Evolutionary conservation across 192 early-diverging fungal species (phyloP).

Genomic region (Chytriomyces hyalinus): DNA sequence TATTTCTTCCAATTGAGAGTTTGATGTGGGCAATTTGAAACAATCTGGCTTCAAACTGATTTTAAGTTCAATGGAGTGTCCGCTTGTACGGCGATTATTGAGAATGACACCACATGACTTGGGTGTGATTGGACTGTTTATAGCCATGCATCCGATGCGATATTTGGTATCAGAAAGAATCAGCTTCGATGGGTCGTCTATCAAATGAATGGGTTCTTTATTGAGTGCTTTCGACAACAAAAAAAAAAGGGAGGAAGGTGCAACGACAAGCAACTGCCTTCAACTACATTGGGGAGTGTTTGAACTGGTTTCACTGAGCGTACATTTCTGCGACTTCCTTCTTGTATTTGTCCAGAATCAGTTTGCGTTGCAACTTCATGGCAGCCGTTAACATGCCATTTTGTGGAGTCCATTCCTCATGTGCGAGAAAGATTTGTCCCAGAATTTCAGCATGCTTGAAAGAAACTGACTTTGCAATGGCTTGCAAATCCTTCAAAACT

Average conservation of each 20-base stretch:
- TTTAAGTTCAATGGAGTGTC: not conserved
- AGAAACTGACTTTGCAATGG: constrained; percentile 60
- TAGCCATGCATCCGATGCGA: too few species aligned
- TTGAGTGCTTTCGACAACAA: too few species aligned
- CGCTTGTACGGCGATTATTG: not conserved
- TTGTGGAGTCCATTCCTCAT: constrained; percentile 88
- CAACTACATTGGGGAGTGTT: too few species aligned
- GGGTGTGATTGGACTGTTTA: too few species aligned
- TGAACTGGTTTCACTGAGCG: constrained; percentile 8
- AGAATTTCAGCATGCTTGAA: constrained; percentile 77
- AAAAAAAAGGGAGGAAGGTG: too few species aligned
- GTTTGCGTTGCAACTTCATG: constrained; percentile 86
- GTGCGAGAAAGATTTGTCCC: constrained; percentile 62
- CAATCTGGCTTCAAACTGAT: not conserved
- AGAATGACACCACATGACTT: too few species aligned
- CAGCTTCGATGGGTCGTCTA: too few species aligned
- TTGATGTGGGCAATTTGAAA: not conserved
- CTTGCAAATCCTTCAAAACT: constrained; percentile 60
- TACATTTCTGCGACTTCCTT: constrained; percentile 64
- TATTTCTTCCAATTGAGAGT: not conserved
- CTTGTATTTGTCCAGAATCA: constrained; percentile 72
- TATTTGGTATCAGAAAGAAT: too few species aligned
- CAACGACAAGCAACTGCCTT: too few species aligned
- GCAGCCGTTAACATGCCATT: constrained; percentile 77
- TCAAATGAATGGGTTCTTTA: too few species aligned